Evolutionary conservation across 129 eudicot genomes (phyloP).

Genomic region (Saussurea involucrata): DNA sequence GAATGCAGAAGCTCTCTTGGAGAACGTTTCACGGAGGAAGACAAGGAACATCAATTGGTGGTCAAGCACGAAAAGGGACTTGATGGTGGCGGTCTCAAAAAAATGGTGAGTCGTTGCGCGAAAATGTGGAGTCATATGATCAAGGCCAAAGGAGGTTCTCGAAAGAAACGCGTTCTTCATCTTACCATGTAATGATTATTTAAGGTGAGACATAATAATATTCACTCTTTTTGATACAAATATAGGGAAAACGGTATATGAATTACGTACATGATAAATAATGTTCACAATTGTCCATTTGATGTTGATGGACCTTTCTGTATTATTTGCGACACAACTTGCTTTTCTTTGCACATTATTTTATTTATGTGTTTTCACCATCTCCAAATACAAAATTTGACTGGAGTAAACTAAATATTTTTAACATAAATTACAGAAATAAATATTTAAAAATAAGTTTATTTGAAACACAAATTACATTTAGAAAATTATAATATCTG

Average conservation of each 20-base stretch:
- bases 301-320: not conserved
- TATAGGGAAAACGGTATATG: not conserved
- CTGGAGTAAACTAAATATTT: no score
- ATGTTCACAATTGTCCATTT: conserved; percentile 5
- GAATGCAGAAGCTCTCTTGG: conserved; percentile 48
- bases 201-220: not conserved
- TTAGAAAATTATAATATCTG: no score
- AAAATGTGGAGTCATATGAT: conserved; percentile 46
- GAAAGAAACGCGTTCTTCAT: conserved; percentile 31
- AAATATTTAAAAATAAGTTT: no score
- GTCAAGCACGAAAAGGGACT: conserved; percentile 37
- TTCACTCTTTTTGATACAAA: conserved; percentile 4
- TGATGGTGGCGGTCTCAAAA: conserved; percentile 32
- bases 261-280: not conserved
- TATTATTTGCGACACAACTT: not conserved
- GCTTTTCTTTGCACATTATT: not conserved
- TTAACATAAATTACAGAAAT: no score
- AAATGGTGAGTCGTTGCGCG: conserved; percentile 44
- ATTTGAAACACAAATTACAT: no score
- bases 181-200: conserved; percentile 28
- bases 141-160: conserved; percentile 48
- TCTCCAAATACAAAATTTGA: no score
- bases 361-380: no score
- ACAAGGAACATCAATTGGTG: conserved; percentile 42
- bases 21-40: conserved; percentile 53